Evolutionary conservation across 2,329 filamentous ascomycete genomes (phyloP).

Genomic region (Fusarium sp.): DNA sequence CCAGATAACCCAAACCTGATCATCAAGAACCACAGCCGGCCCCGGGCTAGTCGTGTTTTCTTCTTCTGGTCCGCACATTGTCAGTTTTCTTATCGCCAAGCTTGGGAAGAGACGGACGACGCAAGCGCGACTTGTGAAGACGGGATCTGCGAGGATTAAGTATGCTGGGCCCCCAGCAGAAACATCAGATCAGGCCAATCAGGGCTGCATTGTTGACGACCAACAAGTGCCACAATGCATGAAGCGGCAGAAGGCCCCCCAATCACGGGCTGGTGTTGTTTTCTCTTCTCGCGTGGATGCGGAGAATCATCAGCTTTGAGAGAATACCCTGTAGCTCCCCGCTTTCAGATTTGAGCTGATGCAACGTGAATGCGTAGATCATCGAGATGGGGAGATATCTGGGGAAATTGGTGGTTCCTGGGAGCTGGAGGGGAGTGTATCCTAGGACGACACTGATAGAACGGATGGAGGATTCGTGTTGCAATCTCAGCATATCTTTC

Average conservation of each 20-base stretch:
- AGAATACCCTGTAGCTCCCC: neutral
- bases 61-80: neutral
- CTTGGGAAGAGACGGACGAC: neutral
- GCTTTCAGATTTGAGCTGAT: neutral
- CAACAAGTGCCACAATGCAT: slow-evolving; percentile 1
- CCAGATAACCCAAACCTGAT: neutral
- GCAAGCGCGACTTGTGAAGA: neutral
- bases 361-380: neutral
- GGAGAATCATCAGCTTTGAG: neutral
- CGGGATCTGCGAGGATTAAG: neutral
- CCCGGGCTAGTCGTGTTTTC: neutral
- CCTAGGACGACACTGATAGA: too few relatives aligned
- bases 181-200: neutral
- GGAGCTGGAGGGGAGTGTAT: neutral
- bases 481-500: neutral
- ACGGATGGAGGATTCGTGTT: neutral
- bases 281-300: neutral
- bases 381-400: neutral
- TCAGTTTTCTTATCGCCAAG: neutral
- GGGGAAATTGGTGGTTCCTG: neutral
- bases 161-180: neutral
- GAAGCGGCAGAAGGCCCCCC: neutral
- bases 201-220: neutral
- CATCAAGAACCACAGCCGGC: neutral
- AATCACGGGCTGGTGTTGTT: neutral